These are phyloP conservation scores for Boletus patriciae DNA, from an alignment of 768 basidiomycete genomes.

Conservation along the genomic window DNA sequence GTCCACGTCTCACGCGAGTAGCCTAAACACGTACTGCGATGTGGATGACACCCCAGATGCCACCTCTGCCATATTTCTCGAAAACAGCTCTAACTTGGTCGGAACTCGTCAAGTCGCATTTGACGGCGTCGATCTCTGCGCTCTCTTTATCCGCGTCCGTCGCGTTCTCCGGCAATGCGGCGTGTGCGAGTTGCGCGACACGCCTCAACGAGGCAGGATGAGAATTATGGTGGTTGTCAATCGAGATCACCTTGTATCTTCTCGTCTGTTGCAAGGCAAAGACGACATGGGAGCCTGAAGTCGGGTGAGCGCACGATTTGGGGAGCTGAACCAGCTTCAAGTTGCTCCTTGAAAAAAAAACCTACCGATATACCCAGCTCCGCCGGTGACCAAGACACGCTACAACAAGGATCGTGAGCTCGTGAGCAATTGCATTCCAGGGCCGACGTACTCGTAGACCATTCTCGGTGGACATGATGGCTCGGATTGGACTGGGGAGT, in stretches of 20 bases:
- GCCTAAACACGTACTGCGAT: slow-evolving; percentile 67
- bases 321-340: too few species aligned
- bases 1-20: neutral
- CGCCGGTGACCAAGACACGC: slow-evolving; percentile 73
- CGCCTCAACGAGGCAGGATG: slow-evolving; percentile 70
- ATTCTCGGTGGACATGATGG: slow-evolving; percentile 30
- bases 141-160: slow-evolving; percentile 69
- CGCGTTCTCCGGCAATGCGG: slow-evolving; percentile 64
- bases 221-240: slow-evolving; percentile 97
- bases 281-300: slow-evolving; percentile 88
- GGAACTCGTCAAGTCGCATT: slow-evolving; percentile 72
- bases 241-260: slow-evolving; percentile 86
- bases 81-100: slow-evolving; percentile 78
- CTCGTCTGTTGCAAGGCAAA: slow-evolving; percentile 82
- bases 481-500: neutral
- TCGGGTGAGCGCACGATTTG: slow-evolving; percentile 9
- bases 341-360: neutral
- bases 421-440: neutral
- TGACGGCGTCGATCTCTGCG: slow-evolving; percentile 66
- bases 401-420: slow-evolving; percentile 28
- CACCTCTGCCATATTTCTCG: slow-evolving; percentile 79
- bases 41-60: slow-evolving; percentile 96
- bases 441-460: slow-evolving; percentile 48
- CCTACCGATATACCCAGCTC: slow-evolving; percentile 88
- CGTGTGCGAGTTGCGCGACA: slow-evolving; percentile 76